Conservation (phyloP, 805 yeast species). For the Dipodascopsis uninucleata region DNA sequence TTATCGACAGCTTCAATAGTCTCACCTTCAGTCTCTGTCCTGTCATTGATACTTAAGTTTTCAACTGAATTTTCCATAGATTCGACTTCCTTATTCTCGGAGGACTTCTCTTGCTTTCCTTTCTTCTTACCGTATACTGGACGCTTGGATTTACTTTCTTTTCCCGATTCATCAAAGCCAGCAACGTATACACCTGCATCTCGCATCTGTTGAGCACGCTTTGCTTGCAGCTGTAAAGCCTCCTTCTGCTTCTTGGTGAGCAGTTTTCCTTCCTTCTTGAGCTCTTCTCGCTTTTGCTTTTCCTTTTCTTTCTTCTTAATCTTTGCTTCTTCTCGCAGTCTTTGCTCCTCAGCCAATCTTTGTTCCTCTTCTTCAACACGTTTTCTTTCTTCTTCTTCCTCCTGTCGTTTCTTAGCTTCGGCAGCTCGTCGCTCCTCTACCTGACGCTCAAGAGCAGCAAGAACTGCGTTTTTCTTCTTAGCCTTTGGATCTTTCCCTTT, state of each 20-base stretch:
- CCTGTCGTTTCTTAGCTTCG: slow-evolving; percentile 75
- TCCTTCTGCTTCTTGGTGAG: slow-evolving; percentile 93
- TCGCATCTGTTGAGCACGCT: slow-evolving; percentile 81
- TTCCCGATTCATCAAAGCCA: slow-evolving; percentile 48
- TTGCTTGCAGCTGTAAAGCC: slow-evolving; percentile 78
- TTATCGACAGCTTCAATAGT: slow-evolving; percentile 37
- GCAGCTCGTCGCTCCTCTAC: slow-evolving; percentile 80
- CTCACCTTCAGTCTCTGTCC: slow-evolving; percentile 23
- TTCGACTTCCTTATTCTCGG: slow-evolving; percentile 30
- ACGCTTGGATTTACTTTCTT: slow-evolving; percentile 53
- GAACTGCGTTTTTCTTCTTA: slow-evolving; percentile 83
- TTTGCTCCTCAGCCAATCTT: slow-evolving; percentile 41
- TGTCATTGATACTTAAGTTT: slow-evolving; percentile 15
- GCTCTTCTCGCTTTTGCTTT: slow-evolving; percentile 78
- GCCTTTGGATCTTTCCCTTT: slow-evolving; percentile 46
- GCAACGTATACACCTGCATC: slow-evolving; percentile 71
- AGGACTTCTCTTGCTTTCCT: slow-evolving; percentile 37
- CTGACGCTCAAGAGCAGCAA: slow-evolving; percentile 88
- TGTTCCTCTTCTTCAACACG: slow-evolving; percentile 50
- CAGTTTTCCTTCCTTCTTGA: slow-evolving; percentile 93
- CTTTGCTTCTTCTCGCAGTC: slow-evolving; percentile 38
- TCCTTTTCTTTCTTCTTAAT: slow-evolving; percentile 79
- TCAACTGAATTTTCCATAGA: slow-evolving; percentile 35
- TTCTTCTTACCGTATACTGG: slow-evolving; percentile 71
- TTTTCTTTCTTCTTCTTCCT: slow-evolving; percentile 63